Evolutionary conservation across 768 basidiomycete species (phyloP).

Genomic region (Leccinellum luteum): DNA sequence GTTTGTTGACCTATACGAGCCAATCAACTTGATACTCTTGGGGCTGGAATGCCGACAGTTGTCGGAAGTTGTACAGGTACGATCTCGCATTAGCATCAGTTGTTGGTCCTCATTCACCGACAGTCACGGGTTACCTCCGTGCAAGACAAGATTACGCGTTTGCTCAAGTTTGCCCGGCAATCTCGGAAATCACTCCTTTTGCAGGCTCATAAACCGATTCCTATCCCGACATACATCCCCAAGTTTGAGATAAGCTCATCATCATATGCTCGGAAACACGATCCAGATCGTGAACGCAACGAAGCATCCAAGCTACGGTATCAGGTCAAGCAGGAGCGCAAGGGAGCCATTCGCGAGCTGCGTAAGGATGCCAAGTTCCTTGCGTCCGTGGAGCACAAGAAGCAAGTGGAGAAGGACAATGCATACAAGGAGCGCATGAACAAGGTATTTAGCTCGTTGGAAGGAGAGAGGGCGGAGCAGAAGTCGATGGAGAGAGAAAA

Average conservation of each 20-base stretch:
- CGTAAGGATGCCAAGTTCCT: conserved; percentile 95
- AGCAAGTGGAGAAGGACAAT: conserved; percentile 81
- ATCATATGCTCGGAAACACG: conserved; percentile 73
- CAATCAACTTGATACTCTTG: conserved; percentile 58
- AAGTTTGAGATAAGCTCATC: conserved; percentile 84
- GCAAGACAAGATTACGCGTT: conserved; percentile 50
- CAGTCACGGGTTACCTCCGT: conserved; percentile 49
- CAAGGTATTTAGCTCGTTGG: conserved; percentile 71
- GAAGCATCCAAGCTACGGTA: conserved; percentile 81
- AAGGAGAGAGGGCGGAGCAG: conserved; percentile 91
- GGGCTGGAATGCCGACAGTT: conserved; percentile 47
- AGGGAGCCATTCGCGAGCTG: conserved; percentile 94
- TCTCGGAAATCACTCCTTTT: conserved; percentile 76
- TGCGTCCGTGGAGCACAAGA: conserved; percentile 81
- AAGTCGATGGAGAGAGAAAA: conserved; percentile 90
- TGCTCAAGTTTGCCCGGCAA: conserved; percentile 72
- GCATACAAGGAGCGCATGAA: conserved; percentile 82
- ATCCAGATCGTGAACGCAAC: conserved; percentile 91
- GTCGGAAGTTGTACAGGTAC: conserved; percentile 56
- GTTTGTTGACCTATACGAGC: conserved; percentile 83
- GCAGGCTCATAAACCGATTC: conserved; percentile 94
- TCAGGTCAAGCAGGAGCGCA: conserved; percentile 92
- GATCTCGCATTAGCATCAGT: neutral
- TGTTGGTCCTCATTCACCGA: conserved; percentile 10
- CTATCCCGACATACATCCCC: conserved; percentile 90